Base-by-base conservation (phyloP, 257 asterid species). In the Dorcoceras hygrometricum region DNA sequence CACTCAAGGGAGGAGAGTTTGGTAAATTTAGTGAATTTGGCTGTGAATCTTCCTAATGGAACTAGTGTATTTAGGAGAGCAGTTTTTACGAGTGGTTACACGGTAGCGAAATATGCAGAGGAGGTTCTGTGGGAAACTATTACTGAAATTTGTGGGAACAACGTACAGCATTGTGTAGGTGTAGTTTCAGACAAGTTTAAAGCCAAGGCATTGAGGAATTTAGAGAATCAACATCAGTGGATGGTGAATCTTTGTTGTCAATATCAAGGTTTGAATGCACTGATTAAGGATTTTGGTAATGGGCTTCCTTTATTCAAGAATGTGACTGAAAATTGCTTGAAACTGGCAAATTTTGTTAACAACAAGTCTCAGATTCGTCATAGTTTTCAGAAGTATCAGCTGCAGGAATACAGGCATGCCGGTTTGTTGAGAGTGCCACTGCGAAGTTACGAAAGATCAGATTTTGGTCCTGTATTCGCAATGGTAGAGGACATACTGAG, bases 191-290 rank as follows among this genome's bases (percentile, higher is more conserved):
- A 94, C 81, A 94, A 78, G 89, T 90, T 87, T 50, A 94, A 90
- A 77, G 76, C 82, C 28, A 90, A 84, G 71, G 96, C 97, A 3
- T 78, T 94, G 78, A 80, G 79, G 77, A 84, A 74, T 76, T 67
- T 94, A 32, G 99, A 94, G 78, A 84, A 77, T 67, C 95, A 80
- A 59, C 96, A 94, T 74, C 90, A 78, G 23, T 90, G 99, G 99
- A 90, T 94, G 99, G 95, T 94, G 25, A 94, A 94, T 64, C 79
- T 94, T 59, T 84, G 86, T 74, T 94, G 99, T 72, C 98, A 90
- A 71, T 77, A 79, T 73, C 96, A 87, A 70, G 98, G 92, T 6
- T 83, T 90, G 86, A 76, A 32, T 71, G 62, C 80, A 39, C 48
- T 94, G 85, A 79, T 94, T 31, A 90, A 90, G 72, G 99, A 94